These are phyloP conservation scores for Mucor mucedo DNA, from an alignment of 371 early-diverging fungal genomes.

Conservation along the genomic window DNA sequence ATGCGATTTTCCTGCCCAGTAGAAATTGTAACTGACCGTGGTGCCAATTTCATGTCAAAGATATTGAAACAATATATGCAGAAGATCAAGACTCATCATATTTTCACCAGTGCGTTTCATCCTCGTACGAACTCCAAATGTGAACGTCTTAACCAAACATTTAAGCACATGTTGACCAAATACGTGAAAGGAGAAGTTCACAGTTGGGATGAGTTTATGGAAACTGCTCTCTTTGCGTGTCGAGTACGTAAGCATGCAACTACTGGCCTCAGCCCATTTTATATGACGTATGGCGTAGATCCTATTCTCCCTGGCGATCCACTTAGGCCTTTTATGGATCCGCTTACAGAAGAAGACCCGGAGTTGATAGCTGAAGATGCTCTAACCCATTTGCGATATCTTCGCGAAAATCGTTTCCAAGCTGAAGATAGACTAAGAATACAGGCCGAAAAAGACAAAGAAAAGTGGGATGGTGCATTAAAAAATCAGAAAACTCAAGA, in stretches of 20 bases:
- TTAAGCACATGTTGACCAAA: conserved; percentile 6
- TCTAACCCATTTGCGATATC: not conserved
- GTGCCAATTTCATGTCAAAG: conserved; percentile 17
- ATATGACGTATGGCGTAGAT: conserved; percentile 23
- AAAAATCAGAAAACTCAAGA: conserved; percentile 1
- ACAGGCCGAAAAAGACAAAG: conserved; percentile 21
- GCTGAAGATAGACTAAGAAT: not conserved
- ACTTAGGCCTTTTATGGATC: not conserved
- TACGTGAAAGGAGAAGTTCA: conserved; percentile 8
- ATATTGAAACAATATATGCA: too few species aligned
- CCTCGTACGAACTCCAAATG: conserved; percentile 24
- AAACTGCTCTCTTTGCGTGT: conserved; percentile 17
- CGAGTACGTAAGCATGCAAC: conserved; percentile 15
- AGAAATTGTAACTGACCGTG: conserved; percentile 34
- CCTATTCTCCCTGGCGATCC: conserved; percentile 22
- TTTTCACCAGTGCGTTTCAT: too few species aligned
- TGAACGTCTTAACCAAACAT: conserved; percentile 27
- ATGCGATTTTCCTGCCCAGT: conserved; percentile 31
- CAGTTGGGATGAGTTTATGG: conserved; percentile 8
- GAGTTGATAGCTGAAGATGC: not conserved
- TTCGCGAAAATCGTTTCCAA: not conserved
- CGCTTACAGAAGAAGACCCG: not conserved
- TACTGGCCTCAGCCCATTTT: conserved; percentile 9
- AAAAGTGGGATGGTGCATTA: conserved; percentile 20
- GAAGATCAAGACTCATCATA: too few species aligned